These are phyloP conservation scores for Piper betle DNA, from an alignment of 164 flowering plant species.

Conservation along the genomic window DNA sequence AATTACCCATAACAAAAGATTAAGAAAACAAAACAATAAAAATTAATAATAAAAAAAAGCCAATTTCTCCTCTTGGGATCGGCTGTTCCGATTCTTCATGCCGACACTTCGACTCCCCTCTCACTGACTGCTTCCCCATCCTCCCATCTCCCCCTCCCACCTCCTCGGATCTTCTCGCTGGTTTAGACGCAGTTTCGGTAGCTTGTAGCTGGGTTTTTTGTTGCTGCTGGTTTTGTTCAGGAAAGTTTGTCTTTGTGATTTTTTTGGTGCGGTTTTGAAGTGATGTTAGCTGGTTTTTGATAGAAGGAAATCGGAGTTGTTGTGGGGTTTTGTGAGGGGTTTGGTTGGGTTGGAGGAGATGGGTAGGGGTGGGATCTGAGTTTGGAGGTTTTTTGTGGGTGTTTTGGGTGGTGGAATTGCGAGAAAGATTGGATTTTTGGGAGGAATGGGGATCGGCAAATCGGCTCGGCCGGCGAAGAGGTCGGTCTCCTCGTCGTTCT, in stretches of 20 bases:
- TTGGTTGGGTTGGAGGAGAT: neutral
- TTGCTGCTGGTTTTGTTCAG: neutral
- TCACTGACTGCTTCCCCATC: neutral
- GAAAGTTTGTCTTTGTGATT: neutral
- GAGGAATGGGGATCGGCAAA: neutral
- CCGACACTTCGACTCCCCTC: too few species aligned
- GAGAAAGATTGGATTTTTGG: neutral
- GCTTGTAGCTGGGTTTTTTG: too few species aligned
- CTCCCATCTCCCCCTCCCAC: neutral
- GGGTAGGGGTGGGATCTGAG: neutral
- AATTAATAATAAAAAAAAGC: too few species aligned
- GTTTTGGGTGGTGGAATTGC: neutral
- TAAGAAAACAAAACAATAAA: too few species aligned
- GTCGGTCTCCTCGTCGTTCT: constrained; percentile 37
- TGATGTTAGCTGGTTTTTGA: too few species aligned
- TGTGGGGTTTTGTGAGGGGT: neutral
- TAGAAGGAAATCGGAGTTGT: neutral
- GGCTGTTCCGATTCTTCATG: too few species aligned
- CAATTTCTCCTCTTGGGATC: too few species aligned
- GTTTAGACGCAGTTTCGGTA: neutral
- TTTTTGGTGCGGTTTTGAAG: neutral
- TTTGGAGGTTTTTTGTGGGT: neutral
- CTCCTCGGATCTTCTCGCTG: neutral
- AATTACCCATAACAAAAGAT: too few species aligned
- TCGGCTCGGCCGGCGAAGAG: neutral